Base-by-base conservation (phyloP, 371 early-diverging fungal species). In the Mortierella sp. region DNA sequence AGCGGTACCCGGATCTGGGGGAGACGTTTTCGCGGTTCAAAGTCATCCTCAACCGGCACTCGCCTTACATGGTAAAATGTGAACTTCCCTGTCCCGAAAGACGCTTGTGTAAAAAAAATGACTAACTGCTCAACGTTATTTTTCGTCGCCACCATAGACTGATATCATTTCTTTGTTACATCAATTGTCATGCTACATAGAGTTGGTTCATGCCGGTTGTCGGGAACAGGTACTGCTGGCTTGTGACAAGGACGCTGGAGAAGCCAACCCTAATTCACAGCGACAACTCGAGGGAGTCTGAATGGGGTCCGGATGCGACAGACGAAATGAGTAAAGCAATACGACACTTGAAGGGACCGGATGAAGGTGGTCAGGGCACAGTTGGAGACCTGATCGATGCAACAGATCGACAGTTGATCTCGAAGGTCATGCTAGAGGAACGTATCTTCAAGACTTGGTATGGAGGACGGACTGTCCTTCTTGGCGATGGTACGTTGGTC, bases 271-370 rank as follows among this genome's bases (percentile, higher is more conserved):
- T 70, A 12, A 44, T 72, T 41, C 68, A 38, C 54, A 77, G 55
- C 27, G 65, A 71, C 24, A 77, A 74, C 55, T 74, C 71, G 43
- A 24, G 65, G 16, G 43, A 68, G 3, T 63, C 79, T n/a, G 83
- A 82, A 18, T 82, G 83, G 83, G 76, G 79, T 7, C 78, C 70
- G 0, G 79, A 75, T 14, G 70, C 83, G 8, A 74, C 24, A 74
- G 81, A 81, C 14, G 77, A 81, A 44, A 82, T 82, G 82, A 68
- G 75, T 41, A 78, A 78, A 32, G 75, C 75, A 7, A 68, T 75
- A 24, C 63, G 78, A 10, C 75, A 78, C 68, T 46, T 83, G 27
- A 48, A 43, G 38, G 78, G 74, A 0, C 79, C 79, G 2, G 72
- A 46, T 7, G 75, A 63, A 35, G 63, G 35, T 16, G 35, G 63